Evolutionary conservation across 2,329 filamentous ascomycete genomes (phyloP).

Genomic region (Alternaria brassicicola): DNA sequence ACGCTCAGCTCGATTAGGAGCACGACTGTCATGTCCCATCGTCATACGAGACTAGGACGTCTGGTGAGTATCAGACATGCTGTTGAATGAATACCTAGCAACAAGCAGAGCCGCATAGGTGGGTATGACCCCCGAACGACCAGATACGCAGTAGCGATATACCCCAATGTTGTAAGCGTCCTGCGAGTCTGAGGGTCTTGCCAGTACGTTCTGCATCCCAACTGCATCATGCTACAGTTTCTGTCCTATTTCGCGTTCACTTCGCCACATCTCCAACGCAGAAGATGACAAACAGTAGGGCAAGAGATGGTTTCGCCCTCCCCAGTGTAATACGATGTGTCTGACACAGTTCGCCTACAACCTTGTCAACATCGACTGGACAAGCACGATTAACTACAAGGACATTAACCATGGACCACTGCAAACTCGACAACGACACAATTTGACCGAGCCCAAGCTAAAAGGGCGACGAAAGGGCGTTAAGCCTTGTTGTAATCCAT

Average conservation of each 20-base stretch:
- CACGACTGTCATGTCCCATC: background rate
- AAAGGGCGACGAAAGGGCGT: constrained; percentile 14
- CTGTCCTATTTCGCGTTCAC: background rate
- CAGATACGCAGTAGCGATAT: background rate
- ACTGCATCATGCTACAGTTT: background rate
- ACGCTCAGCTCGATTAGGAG: background rate
- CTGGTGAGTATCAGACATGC: background rate
- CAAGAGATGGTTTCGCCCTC: background rate
- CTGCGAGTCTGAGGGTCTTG: background rate
- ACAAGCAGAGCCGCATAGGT: background rate
- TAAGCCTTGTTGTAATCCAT: background rate
- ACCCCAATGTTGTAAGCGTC: background rate
- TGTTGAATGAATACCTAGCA: background rate
- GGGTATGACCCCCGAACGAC: background rate
- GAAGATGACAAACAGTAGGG: background rate
- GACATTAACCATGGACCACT: background rate
- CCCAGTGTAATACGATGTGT: background rate
- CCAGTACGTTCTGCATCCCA: background rate
- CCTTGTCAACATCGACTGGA: background rate
- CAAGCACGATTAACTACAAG: background rate
- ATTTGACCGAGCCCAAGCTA: background rate
- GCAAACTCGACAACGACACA: background rate
- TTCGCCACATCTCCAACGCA: background rate
- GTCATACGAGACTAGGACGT: background rate
- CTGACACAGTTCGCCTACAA: background rate